A percentile compares a stretch with the other conserved stretches of the same genome.
phyloP scores from a whole-genome alignment of 2,329 filamentous ascomycete species.

The Penicillium sp. region DNA sequence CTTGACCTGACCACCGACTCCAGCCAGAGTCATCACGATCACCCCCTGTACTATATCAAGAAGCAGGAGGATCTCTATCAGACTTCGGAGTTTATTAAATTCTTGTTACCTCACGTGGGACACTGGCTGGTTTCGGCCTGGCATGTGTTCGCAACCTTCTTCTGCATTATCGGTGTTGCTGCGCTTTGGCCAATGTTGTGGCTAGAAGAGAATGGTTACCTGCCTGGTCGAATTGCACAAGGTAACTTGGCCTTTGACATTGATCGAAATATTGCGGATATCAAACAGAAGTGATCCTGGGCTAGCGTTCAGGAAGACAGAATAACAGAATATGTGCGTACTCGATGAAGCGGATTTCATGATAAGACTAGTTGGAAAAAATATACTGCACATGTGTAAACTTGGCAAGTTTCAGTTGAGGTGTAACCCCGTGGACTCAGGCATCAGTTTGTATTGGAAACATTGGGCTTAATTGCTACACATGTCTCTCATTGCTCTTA shows the following conservation, averaged over 20 bases:
- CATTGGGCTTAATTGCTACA: background rate
- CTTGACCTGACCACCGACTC: constrained; percentile 59
- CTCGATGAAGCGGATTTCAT: background rate
- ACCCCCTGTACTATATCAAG: constrained; percentile 67
- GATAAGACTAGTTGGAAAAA: background rate
- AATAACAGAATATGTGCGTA: background rate
- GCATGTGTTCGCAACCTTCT: constrained; percentile 64
- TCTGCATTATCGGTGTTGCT: constrained; percentile 64
- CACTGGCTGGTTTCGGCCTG: constrained; percentile 58
- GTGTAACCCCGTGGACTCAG: background rate
- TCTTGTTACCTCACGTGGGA: constrained; percentile 64
- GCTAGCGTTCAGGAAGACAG: background rate
- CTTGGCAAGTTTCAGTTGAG: background rate
- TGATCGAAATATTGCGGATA: constrained; percentile 25
- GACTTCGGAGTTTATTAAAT: constrained; percentile 71
- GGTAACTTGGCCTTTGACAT: constrained; percentile 29
- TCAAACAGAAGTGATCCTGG: constrained; percentile 19
- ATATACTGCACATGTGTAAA: background rate
- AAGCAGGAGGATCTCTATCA: constrained; percentile 83
- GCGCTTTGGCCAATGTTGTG: constrained; percentile 53
- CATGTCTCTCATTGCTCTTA: background rate
- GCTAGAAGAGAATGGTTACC: constrained; percentile 46
- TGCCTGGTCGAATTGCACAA: constrained; percentile 23
- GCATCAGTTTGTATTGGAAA: background rate
- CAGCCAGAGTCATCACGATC: constrained; percentile 15